These are phyloP conservation scores for Cicer judaicum DNA, from an alignment of 306 rosid genomes.

Conservation along the genomic window DNA sequence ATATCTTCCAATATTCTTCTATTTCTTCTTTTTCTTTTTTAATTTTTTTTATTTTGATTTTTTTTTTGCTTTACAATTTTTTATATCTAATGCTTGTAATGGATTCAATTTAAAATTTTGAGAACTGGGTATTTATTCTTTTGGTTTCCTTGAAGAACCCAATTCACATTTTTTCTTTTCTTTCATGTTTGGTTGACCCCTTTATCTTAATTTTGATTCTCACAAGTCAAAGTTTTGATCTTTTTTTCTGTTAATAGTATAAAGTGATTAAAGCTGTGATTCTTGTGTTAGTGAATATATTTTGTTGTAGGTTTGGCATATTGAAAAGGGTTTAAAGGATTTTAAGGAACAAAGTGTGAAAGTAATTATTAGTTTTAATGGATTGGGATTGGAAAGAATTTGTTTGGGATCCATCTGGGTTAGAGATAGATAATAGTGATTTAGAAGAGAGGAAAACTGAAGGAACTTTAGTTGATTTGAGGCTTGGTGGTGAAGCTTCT, in stretches of 20 bases:
- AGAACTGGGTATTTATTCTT: slow-evolving; percentile 48
- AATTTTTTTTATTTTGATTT: not conserved
- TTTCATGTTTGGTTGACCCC: slow-evolving; percentile 32
- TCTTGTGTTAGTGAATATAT: slow-evolving; percentile 47
- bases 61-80: not conserved
- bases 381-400: slow-evolving; percentile 84
- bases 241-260: slow-evolving; percentile 28
- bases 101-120: slow-evolving; percentile 41
- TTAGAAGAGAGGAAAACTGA: slow-evolving; percentile 35
- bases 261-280: slow-evolving; percentile 44
- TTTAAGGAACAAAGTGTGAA: slow-evolving; percentile 31
- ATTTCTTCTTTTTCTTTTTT: not conserved
- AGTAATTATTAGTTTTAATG: slow-evolving; percentile 54
- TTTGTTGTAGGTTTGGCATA: slow-evolving; percentile 50
- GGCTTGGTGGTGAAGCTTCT: slow-evolving; percentile 51
- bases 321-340: slow-evolving; percentile 33
- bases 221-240: slow-evolving; percentile 45
- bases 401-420: slow-evolving; percentile 67
- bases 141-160: slow-evolving; percentile 51
- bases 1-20: slow-evolving; percentile 37
- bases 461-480: slow-evolving; percentile 54
- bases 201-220: slow-evolving; percentile 40
- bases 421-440: slow-evolving; percentile 25
- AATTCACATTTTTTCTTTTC: slow-evolving; percentile 36
- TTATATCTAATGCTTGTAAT: slow-evolving; percentile 31